A percentile compares a stretch with the other conserved stretches of the same genome.
phyloP scores from a whole-genome alignment of 805 yeast species.

The Saturnispora halmiae region DNA sequence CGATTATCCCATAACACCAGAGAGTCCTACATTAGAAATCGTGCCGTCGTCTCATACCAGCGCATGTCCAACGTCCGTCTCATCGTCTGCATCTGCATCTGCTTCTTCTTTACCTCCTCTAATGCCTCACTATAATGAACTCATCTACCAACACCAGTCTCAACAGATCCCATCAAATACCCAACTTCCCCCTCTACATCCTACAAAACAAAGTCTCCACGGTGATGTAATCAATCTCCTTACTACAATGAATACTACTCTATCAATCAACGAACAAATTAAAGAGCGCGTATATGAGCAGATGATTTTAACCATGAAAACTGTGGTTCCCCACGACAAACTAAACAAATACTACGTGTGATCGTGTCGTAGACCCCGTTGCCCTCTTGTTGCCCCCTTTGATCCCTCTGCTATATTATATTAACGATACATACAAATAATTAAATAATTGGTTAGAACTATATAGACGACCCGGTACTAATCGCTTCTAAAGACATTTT shows the following conservation, averaged over 20 bases:
- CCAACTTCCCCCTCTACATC: not conserved
- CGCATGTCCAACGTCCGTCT: too few species aligned
- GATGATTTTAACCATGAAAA: slow-evolving; percentile 1
- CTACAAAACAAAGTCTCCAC: not conserved
- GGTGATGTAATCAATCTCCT: slow-evolving; percentile 4
- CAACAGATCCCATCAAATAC: not conserved
- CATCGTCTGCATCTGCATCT: not conserved
- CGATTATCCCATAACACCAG: not conserved
- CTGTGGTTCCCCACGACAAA: not conserved
- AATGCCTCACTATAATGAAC: not conserved
- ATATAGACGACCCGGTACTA: too few species aligned
- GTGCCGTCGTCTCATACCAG: too few species aligned
- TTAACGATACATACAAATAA: too few species aligned
- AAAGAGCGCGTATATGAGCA: slow-evolving; percentile 7
- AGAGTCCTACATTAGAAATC: not conserved
- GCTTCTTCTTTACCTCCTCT: not conserved
- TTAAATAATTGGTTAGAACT: not conserved
- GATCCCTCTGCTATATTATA: too few species aligned
- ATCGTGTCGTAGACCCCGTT: too few species aligned
- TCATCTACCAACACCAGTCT: not conserved
- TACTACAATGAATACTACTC: not conserved
- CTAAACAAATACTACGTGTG: not conserved
- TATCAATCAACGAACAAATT: not conserved
- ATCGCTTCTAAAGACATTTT: slow-evolving; percentile 49
- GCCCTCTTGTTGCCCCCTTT: too few species aligned